Base-by-base conservation (phyloP, 73 alveolate genomes). In the Paramecium bursaria region DNA sequence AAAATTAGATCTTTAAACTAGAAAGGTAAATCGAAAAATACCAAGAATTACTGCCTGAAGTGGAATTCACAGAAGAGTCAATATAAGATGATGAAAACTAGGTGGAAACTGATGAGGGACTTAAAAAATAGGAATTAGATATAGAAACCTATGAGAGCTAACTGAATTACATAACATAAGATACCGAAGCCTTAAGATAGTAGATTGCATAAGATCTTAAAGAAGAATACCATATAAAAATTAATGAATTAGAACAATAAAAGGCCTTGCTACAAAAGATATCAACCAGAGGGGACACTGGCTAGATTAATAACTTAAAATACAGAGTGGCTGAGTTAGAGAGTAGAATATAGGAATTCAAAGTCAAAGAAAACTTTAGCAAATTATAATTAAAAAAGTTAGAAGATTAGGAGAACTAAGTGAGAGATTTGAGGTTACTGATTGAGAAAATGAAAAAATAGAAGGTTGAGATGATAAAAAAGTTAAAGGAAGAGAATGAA, bases 371-470 rank as follows among this genome's bases (percentile, higher is more conserved):
- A 67, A 10, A 67, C 33, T 25, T 39, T 15, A 33, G 19, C 60
- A 67, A 47, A 67, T 10, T 39, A 15, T 25, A 39, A 47, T 42
- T 39, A 67, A 67, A 67, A 57, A 67, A 14, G 44, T 42, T 67
- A 47, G 82, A 67, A 67, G 82, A 67, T 9, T 67, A 67, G 44
- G 82, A 67, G 33, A 67, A 42, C 21, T 67, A 67, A 11, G 82
- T 67, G 19, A 67, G 33, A 39, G 82, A 67, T 67, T 42, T 67
- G 13, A 67, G 44, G 13, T 15, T 42, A 3, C 33, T 39, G 33
- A 67, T 67, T 30, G 82, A 67, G 21, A 67, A 67, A 39, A 67
- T 67, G 53, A 67, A 67, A 42, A 67, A 67, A 67, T 67, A 67
- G 25, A 67, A 67, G 7, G 82, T 67, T 25, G 82, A 67, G 6